Evolutionary conservation across 306 rosid genomes (phyloP).

Genomic region (Vicia villosa): DNA sequence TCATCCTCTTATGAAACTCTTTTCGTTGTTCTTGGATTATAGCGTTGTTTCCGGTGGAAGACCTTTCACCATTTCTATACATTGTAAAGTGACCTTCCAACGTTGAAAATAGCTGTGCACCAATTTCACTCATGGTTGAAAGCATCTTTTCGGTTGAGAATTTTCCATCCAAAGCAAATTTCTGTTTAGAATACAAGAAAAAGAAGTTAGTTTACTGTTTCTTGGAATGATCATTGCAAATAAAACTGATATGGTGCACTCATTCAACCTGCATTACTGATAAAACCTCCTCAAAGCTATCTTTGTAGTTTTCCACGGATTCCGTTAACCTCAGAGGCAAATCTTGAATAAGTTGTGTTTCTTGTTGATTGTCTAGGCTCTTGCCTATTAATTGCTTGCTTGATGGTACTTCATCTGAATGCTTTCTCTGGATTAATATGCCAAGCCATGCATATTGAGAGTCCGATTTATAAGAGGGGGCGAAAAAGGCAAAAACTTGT

Average conservation of each 20-base stretch:
- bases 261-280: constrained; percentile 65
- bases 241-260: constrained; percentile 23
- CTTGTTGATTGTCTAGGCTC: constrained; percentile 55
- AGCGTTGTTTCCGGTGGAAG: constrained; percentile 41
- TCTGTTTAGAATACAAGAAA: constrained; percentile 48
- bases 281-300: constrained; percentile 60
- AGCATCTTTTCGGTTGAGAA: constrained; percentile 54
- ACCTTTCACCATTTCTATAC: constrained; percentile 42
- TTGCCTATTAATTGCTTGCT: constrained; percentile 49
- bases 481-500: constrained; percentile 14
- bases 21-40: constrained; percentile 55
- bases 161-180: constrained; percentile 48
- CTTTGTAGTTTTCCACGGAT: constrained; percentile 60
- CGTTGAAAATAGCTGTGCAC: constrained; percentile 57
- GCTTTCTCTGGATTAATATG: constrained; percentile 56
- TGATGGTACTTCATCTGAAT: constrained; percentile 53
- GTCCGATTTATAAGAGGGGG: neutral
- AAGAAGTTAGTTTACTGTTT: constrained; percentile 26
- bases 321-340: constrained; percentile 55
- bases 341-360: constrained; percentile 53
- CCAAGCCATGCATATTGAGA: constrained; percentile 25
- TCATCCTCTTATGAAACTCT: constrained; percentile 56
- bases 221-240: constrained; percentile 29
- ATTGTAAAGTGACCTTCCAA: constrained; percentile 59
- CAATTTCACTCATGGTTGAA: constrained; percentile 68